phyloP scores from a whole-genome alignment of 116 monocot genomes.

The Papilionanthe hybrid region DNA sequence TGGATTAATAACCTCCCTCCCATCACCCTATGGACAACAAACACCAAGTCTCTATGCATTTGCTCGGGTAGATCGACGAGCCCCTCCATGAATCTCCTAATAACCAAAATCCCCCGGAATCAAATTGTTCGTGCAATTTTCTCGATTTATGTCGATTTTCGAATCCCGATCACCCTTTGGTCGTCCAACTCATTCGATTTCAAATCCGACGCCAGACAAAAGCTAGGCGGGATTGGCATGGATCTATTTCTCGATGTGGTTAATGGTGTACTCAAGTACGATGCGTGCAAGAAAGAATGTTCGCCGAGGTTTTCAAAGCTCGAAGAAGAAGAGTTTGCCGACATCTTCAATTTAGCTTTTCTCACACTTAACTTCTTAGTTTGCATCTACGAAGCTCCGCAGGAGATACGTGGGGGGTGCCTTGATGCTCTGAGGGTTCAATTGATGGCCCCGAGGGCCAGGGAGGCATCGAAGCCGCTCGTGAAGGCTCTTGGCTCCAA shows the following conservation, averaged over 20 bases:
- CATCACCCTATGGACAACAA: conserved; percentile 46
- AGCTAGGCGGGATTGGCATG: conserved; percentile 21
- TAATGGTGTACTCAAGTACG: conserved; percentile 52
- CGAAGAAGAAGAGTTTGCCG: conserved; percentile 28
- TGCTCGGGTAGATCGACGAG: conserved; percentile 28
- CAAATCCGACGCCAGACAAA: conserved; percentile 20
- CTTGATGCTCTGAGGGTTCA: conserved; percentile 42
- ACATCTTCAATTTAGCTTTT: conserved; percentile 60
- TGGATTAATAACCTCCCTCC: conserved; percentile 64
- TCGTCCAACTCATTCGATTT: conserved; percentile 44
- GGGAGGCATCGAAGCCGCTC: conserved; percentile 40
- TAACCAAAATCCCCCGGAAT: conserved; percentile 29
- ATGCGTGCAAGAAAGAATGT: conserved; percentile 32
- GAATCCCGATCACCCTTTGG: conserved; percentile 62
- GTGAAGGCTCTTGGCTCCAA: conserved; percentile 47
- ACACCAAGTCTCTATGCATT: conserved; percentile 46
- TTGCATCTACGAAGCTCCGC: conserved; percentile 81
- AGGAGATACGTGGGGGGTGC: conserved; percentile 46
- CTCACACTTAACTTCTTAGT: conserved; percentile 53
- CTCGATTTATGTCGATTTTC: conserved; percentile 40
- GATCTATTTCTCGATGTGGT: conserved; percentile 42
- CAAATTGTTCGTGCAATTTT: conserved; percentile 32
- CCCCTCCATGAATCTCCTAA: conserved; percentile 35
- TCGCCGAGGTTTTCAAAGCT: conserved; percentile 23
- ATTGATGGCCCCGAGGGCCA: conserved; percentile 28